Percentiles rank a stretch among this genome's conserved stretches.
These are phyloP conservation scores for Ceratobasidium sp. DNA, from an alignment of 1,284 basidiomycete genomes.

Conservation along the genomic window DNA sequence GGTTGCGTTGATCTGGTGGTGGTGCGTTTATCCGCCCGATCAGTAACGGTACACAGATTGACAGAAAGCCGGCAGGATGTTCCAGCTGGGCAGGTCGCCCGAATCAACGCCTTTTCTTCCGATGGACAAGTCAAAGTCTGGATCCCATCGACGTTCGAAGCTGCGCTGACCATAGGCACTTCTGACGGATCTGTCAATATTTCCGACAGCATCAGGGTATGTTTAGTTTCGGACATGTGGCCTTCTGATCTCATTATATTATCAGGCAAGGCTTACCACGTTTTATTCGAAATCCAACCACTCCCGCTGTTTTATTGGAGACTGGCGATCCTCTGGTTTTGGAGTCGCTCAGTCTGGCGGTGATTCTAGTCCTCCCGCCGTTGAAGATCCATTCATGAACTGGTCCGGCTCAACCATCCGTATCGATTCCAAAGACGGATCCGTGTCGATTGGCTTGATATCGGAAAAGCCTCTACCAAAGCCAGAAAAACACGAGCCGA, in stretches of 20 bases:
- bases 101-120: no score
- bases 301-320: not conserved
- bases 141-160: conserved; percentile 5
- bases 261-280: not conserved
- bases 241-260: no score
- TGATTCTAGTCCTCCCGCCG: not conserved
- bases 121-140: no score
- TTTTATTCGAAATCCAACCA: not conserved
- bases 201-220: not conserved
- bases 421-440: not conserved
- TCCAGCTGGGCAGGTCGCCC: no score
- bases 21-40: no score
- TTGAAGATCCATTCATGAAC: conserved; percentile 3
- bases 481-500: no score
- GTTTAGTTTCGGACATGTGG: no score
- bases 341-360: not conserved
- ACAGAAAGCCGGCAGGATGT: no score
- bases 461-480: no score
- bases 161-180: not conserved
- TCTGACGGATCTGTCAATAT: not conserved
- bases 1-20: no score
- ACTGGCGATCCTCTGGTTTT: conserved; percentile 7
- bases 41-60: no score
- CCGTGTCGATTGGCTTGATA: no score
- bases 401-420: not conserved